Base-by-base conservation (phyloP, 1,284 basidiomycete genomes). In the Tilletia setariae region DNA sequence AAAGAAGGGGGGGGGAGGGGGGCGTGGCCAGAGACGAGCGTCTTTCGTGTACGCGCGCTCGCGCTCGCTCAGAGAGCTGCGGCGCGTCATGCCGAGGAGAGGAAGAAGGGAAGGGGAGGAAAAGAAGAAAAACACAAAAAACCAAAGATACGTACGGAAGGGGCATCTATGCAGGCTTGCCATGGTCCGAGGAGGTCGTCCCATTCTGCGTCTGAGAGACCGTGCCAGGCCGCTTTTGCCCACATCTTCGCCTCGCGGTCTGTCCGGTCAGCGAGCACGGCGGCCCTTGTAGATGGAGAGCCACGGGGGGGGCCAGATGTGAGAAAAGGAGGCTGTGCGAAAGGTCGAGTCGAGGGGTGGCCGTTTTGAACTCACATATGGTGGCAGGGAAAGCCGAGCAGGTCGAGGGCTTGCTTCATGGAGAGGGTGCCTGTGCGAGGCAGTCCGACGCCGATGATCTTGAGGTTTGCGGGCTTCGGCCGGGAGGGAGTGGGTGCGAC, bases 371-470 rank as follows among this genome's bases (percentile, higher is more conserved):
- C 61, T 63, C 61, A 63, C 61, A 63, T 63, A 21, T 63, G 61
- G 32, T 63, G 61, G 35, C 35, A 42, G 15, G 61, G 61, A 21
- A 63, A 42, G 40, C 61, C 61, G 61, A 63, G 61, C 19, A 16
- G 40, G 19, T 63, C 61, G 30, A 63, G 61, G 35, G 61, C 61
- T 40, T 40, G 32, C 61, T 63, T 63, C 61, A 63, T 63, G 35
- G 61, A 63, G 35, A 63, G 61, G 13, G 61, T 63, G 28, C 61
- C 61, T 23, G 61, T 63, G 23, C 61, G 61, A 6, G 61, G 61
- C 9, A 59, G 25, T 7, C 53, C 53, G 7, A 30, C 53, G 23
- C 53, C 53, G 9, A 59, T 59, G 53, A 59, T 19, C 23, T 30
- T 21, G 23, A 59, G 25, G 8, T 59, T 59, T 21, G 53, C 53